Evolutionary conservation across 305 asterid genomes (phyloP).

Genomic region (Ilex paraguariensis): DNA sequence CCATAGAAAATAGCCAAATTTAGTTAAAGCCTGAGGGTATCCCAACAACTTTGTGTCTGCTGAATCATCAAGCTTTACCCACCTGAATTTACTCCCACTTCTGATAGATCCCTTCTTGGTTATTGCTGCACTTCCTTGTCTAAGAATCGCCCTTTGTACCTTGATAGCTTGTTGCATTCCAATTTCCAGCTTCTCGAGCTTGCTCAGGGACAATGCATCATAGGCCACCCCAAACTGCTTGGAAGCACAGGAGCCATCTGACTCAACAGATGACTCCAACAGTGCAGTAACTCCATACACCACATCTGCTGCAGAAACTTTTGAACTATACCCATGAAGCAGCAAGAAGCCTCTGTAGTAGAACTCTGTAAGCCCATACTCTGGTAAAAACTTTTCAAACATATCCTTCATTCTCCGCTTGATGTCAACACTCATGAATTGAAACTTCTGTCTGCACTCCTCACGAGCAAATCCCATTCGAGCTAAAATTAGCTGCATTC

Average conservation of each 20-base stretch:
- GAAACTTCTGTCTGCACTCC: conserved; percentile 92
- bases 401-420: conserved; percentile 84
- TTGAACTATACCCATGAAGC: conserved; percentile 84
- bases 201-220: conserved; percentile 73
- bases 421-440: conserved; percentile 85
- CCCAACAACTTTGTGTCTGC: conserved; percentile 75
- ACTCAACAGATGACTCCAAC: conserved; percentile 70
- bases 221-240: conserved; percentile 80
- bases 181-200: conserved; percentile 69
- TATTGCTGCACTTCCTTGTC: conserved; percentile 94
- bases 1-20: conserved; percentile 89
- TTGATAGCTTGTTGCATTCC: conserved; percentile 93
- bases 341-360: conserved; percentile 80
- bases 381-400: conserved; percentile 88
- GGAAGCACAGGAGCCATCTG: conserved; percentile 80
- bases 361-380: conserved; percentile 88
- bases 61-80: conserved; percentile 95
- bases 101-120: conserved; percentile 92
- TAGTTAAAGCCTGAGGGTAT: conserved; percentile 92
- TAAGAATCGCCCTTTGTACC: conserved; percentile 89
- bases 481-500: conserved; percentile 88
- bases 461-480: conserved; percentile 94
- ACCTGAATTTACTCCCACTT: conserved; percentile 90
- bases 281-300: conserved; percentile 93
- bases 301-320: conserved; percentile 94